These are phyloP conservation scores for Globisporangium nodosum DNA, from an alignment of 352 stramenopile genomes.

Conservation along the genomic window DNA sequence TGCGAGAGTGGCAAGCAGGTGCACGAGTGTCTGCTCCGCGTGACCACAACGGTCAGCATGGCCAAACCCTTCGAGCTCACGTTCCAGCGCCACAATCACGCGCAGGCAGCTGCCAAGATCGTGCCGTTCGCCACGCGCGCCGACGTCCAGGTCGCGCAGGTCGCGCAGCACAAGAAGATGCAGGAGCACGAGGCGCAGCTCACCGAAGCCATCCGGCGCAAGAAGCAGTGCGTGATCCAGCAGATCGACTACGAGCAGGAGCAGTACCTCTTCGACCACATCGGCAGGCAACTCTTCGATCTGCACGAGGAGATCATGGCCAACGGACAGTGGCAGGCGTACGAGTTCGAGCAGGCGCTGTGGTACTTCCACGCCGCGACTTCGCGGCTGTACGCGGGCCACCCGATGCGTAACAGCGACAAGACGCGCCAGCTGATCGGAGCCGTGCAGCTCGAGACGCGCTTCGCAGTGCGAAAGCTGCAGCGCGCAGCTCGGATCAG, in stretches of 20 bases:
- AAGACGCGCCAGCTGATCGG: constrained; percentile 40
- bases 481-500: constrained; percentile 24
- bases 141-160: constrained; percentile 48
- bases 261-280: constrained; percentile 39
- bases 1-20: constrained; percentile 26
- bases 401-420: constrained; percentile 47
- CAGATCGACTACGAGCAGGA: constrained; percentile 59
- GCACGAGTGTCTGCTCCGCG: constrained; percentile 20
- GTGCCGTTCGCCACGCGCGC: constrained; percentile 46
- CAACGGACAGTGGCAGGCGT: constrained; percentile 50
- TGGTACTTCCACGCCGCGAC: constrained; percentile 55
- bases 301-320: constrained; percentile 48
- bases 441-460: constrained; percentile 27
- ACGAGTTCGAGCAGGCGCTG: constrained; percentile 49
- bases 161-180: constrained; percentile 32
- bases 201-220: constrained; percentile 23
- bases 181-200: constrained; percentile 30
- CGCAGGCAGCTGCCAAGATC: constrained; percentile 42
- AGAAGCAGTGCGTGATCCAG: constrained; percentile 57
- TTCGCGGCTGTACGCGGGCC: constrained; percentile 32
- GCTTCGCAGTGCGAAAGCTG: constrained; percentile 30
- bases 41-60: constrained; percentile 25
- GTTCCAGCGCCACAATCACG: constrained; percentile 50
- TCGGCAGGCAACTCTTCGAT: constrained; percentile 31
- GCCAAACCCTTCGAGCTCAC: constrained; percentile 43